These are phyloP conservation scores for Xylariales sp. DNA, from an alignment of 2,329 filamentous ascomycete genomes.

Conservation along the genomic window DNA sequence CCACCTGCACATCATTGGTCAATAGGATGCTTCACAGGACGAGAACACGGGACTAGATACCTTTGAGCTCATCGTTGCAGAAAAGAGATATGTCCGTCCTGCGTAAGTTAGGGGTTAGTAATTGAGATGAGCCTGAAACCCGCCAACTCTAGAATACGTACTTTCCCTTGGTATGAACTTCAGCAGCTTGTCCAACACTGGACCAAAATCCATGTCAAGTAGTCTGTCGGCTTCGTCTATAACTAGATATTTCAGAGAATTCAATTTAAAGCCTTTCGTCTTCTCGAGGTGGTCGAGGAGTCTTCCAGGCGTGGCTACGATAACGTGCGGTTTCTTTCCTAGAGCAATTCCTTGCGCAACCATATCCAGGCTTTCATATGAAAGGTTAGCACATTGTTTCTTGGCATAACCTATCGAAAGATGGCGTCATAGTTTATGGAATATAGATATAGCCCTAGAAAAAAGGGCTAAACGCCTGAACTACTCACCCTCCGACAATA, in stretches of 20 bases:
- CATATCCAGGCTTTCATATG: constrained; percentile 77
- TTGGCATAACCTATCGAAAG: not conserved
- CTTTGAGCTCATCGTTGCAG: constrained; percentile 92
- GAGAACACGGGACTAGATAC: constrained; percentile 10
- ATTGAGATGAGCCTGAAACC: not conserved
- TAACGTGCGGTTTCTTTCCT: constrained; percentile 90
- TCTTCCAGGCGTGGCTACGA: constrained; percentile 91
- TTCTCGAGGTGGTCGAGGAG: constrained; percentile 94
- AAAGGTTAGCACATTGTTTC: constrained; percentile 1
- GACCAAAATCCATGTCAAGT: constrained; percentile 93
- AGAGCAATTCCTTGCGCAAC: constrained; percentile 89
- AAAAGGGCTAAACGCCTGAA: not conserved
- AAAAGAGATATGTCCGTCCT: constrained; percentile 86
- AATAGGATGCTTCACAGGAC: not conserved
- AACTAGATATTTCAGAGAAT: constrained; percentile 85
- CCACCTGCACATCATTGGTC: constrained; percentile 61
- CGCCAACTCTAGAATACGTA: constrained; percentile 16
- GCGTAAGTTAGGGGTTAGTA: not conserved
- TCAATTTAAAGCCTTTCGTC: constrained; percentile 92
- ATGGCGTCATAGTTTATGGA: not conserved
- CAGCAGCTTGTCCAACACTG: constrained; percentile 91
- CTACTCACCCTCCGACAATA: constrained; percentile 77
- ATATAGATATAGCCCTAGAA: not conserved
- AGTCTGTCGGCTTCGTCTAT: constrained; percentile 96
- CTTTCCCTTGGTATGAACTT: constrained; percentile 58